phyloP scores from a whole-genome alignment of 768 basidiomycete species.

The Leccinum aurantiacum region DNA sequence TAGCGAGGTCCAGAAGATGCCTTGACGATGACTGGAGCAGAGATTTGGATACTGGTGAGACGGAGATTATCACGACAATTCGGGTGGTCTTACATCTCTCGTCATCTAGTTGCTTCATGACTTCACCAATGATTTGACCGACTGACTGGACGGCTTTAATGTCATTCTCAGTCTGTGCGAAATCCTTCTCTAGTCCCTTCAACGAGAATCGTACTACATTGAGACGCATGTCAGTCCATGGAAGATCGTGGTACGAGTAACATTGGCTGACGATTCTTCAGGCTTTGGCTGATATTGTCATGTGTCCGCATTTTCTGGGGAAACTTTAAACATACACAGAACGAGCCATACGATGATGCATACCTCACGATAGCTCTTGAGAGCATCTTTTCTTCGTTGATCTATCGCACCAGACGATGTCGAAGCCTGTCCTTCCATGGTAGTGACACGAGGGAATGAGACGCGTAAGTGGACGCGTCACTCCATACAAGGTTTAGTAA shows the following conservation, averaged over 20 bases:
- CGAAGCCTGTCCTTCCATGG: conserved; percentile 36
- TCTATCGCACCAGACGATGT: conserved; percentile 65
- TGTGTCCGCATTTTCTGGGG: conserved; percentile 92
- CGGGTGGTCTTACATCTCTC: conserved; percentile 76
- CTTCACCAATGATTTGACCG: conserved; percentile 98
- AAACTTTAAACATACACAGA: conserved; percentile 4
- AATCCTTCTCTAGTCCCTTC: conserved; percentile 85
- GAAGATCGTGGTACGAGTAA: neutral
- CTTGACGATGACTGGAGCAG: conserved; percentile 85
- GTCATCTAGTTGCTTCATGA: conserved; percentile 97
- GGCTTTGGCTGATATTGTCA: conserved; percentile 77
- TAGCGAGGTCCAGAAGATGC: conserved; percentile 98
- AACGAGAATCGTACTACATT: conserved; percentile 84
- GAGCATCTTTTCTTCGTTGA: conserved; percentile 67
- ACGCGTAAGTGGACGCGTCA: conserved; percentile 32
- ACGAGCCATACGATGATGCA: conserved; percentile 6
- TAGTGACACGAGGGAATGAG: conserved; percentile 6
- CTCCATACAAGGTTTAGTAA: neutral
- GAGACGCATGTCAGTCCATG: neutral
- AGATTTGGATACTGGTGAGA: neutral
- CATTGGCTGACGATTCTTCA: conserved; percentile 79
- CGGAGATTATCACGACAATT: neutral
- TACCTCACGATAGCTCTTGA: conserved; percentile 78
- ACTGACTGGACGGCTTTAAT: conserved; percentile 99
- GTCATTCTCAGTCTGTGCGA: conserved; percentile 95